Evolutionary conservation across 305 asterid genomes (phyloP), one percentile per base, ranked within the genome.

Genomic region (Rubia tinctorum): DNA sequence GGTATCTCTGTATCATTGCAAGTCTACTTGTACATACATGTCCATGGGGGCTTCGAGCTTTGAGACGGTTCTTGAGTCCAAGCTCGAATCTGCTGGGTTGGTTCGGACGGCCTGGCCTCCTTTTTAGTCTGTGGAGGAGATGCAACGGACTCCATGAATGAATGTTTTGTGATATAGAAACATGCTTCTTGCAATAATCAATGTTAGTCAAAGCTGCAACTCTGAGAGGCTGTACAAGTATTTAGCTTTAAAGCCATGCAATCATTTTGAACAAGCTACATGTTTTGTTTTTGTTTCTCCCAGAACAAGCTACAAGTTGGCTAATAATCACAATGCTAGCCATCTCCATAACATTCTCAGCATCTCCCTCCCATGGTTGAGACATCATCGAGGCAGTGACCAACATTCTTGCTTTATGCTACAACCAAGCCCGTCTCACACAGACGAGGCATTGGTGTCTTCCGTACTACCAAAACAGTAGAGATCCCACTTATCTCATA

Each of bases 51-150:
- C 34, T 75, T 34, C 18, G 51, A 69, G 79, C 71, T 69, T 5
- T 37, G 71, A 47, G 59, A 69, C 25, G 66, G 47, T 61, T 56
- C 69, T 69, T 0, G 78, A 69, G 65, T 69, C 71, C 66, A 69
- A 61, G 75, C 79, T 75, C 44, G 47, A 45, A 60, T 45, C 22
- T 20, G 17, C 22, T 20, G 23, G 61, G 34, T 51, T 17, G 37
- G 34, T 67, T 67, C 56, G 59, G 59, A n/a, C 11, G 39, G 5
- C 73, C 78, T 58, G n/a, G n/a, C 44, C 22, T 73, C 34, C 34
- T 18, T 42, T 75, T 59, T 75, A 68, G 42, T 30, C 22, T 8
- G 40, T 5, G 43, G 69, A 75, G 69, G 47, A 20, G 22, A 39
- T 30, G 37, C 37, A 30, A 30, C 3, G 37, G 4, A 30, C 15